A percentile compares a stretch with the other conserved stretches of the same genome.
These are phyloP conservation scores for Ordospora colligata DNA, from an alignment of 371 early-diverging fungal species.

Conservation along the genomic window DNA sequence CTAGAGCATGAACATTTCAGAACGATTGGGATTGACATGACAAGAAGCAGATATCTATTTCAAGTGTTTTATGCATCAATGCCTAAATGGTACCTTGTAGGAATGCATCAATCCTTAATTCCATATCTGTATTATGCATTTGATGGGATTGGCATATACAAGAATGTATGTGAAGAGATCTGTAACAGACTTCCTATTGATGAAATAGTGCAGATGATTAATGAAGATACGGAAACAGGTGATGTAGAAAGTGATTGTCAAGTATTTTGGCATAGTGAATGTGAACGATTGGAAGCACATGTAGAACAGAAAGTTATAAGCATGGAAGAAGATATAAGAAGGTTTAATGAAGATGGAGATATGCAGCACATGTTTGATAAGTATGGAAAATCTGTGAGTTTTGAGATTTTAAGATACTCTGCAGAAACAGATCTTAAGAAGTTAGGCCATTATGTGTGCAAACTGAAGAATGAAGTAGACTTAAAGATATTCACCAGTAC, in stretches of 20 bases:
- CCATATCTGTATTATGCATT: slow-evolving; percentile 17
- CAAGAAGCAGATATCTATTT: slow-evolving; percentile 14
- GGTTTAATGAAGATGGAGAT: neutral
- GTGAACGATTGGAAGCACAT: too few relatives aligned
- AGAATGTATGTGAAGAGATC: neutral
- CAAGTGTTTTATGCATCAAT: slow-evolving; percentile 9
- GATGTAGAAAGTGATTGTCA: neutral
- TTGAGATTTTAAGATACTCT: slow-evolving; percentile 65
- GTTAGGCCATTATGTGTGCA: slow-evolving; percentile 76
- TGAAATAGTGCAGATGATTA: neutral
- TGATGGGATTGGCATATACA: slow-evolving; percentile 15
- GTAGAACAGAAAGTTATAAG: neutral
- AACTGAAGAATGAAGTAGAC: slow-evolving; percentile 68
- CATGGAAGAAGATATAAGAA: neutral
- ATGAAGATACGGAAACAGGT: neutral
- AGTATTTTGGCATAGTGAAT: neutral
- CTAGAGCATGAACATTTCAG: neutral
- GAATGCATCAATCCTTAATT: slow-evolving; percentile 2
- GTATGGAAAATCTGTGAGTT: neutral
- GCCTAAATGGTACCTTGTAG: slow-evolving; percentile 14
- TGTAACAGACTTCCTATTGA: neutral
- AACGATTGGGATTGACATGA: neutral
- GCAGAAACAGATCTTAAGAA: slow-evolving; percentile 68
- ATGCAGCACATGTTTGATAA: neutral
- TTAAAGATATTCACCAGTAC: slow-evolving; percentile 69